Evolutionary conservation across 345 rosid genomes (phyloP).

Genomic region (Citrus hindsii): DNA sequence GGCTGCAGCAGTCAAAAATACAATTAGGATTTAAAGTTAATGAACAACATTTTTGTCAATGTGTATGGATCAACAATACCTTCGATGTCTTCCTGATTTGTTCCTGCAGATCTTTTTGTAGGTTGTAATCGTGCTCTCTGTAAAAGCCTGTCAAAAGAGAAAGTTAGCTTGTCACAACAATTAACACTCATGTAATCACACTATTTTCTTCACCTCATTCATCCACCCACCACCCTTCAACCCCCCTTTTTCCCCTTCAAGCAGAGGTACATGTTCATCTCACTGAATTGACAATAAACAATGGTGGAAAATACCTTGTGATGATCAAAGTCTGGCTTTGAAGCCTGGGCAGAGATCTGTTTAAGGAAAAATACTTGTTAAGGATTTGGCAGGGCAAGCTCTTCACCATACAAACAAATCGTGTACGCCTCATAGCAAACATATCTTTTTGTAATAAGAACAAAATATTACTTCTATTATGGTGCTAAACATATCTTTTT

Average conservation of each 20-base stretch:
- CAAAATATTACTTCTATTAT: neutral
- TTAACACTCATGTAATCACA: neutral
- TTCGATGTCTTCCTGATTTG: slow-evolving; percentile 30
- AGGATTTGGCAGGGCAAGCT: neutral
- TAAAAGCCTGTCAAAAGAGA: slow-evolving; percentile 56
- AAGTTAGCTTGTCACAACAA: neutral
- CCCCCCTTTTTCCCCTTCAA: too few species aligned
- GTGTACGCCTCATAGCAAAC: neutral
- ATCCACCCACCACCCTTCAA: too few species aligned
- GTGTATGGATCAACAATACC: slow-evolving; percentile 29
- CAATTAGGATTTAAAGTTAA: neutral
- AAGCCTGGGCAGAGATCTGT: slow-evolving; percentile 39
- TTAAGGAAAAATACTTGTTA: neutral
- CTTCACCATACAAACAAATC: neutral
- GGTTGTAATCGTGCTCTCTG: slow-evolving; percentile 49
- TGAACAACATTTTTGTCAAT: neutral
- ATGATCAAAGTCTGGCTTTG: slow-evolving; percentile 37
- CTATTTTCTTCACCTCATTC: neutral
- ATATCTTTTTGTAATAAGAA: too few species aligned
- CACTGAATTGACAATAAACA: neutral
- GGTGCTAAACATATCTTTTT: neutral
- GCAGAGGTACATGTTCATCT: too few species aligned
- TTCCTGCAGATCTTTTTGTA: slow-evolving; percentile 25
- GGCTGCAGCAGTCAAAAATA: slow-evolving; percentile 33
- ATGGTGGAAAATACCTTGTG: slow-evolving; percentile 36